Evolutionary conservation across 176 grass and related monocot genomes (phyloP).

Genomic region (Echinochloa phyllopogon): DNA sequence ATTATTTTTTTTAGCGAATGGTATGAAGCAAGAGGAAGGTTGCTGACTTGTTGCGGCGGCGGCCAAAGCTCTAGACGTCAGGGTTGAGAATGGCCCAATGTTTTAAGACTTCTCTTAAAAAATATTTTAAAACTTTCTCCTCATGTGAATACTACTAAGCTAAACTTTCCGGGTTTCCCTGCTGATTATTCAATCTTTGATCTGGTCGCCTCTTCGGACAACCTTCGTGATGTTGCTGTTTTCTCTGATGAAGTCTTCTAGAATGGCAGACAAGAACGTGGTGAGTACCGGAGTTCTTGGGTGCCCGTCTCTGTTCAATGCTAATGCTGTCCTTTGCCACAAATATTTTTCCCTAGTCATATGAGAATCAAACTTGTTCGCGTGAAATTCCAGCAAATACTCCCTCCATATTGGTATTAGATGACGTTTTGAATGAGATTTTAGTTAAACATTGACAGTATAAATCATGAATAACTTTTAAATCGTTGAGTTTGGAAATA

Average conservation of each 20-base stretch:
- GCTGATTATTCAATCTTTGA: conserved; percentile 17
- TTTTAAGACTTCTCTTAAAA: neutral
- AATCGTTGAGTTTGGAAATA: too few species aligned
- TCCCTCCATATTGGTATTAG: too few species aligned
- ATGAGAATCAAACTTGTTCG: neutral
- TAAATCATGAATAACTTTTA: too few species aligned
- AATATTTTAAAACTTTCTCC: too few species aligned
- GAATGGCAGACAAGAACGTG: neutral
- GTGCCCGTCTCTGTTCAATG: neutral
- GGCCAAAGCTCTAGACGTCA: neutral
- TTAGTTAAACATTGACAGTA: too few species aligned
- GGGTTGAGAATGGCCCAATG: neutral
- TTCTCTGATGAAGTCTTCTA: conserved; percentile 6
- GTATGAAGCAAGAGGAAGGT: conserved; percentile 20
- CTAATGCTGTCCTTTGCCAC: neutral
- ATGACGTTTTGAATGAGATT: too few species aligned
- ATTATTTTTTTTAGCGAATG: neutral
- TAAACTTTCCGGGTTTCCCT: neutral
- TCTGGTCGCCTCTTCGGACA: neutral
- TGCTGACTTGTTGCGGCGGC: neutral
- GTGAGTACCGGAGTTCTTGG: neutral
- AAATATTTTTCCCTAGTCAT: neutral
- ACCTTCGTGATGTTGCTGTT: neutral
- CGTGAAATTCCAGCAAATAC: neutral
- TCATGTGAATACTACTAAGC: neutral